Evolutionary conservation across 2,329 filamentous ascomycete genomes (phyloP).

Genomic region (Aspergillus spinulosporus): DNA sequence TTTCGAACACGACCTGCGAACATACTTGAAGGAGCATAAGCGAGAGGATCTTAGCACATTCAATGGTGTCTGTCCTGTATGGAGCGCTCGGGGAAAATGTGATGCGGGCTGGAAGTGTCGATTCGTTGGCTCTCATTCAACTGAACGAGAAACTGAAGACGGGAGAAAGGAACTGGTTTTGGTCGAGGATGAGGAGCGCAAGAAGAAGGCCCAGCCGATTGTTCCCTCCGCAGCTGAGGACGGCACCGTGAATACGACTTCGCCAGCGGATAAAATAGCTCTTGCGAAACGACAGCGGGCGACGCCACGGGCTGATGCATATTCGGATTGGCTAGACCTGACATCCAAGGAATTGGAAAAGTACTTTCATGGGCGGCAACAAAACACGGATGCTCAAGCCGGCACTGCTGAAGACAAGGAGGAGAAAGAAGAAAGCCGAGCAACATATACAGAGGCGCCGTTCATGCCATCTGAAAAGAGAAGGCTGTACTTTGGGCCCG

Average conservation of each 20-base stretch:
- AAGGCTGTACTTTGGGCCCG: constrained; percentile 85
- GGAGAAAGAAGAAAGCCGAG: constrained; percentile 65
- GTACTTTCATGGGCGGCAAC: constrained; percentile 50
- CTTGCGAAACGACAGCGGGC: constrained; percentile 71
- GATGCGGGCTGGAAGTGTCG: constrained; percentile 91
- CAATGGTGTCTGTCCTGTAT: constrained; percentile 77
- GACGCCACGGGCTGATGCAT: constrained; percentile 72
- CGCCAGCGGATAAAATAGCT: constrained; percentile 68
- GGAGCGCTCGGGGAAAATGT: constrained; percentile 72
- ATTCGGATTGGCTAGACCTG: constrained; percentile 74
- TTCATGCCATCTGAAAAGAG: constrained; percentile 92
- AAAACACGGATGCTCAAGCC: constrained; percentile 34
- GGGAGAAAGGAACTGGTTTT: constrained; percentile 80
- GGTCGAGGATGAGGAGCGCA: constrained; percentile 56
- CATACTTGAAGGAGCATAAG: constrained; percentile 80
- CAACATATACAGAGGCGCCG: constrained; percentile 80
- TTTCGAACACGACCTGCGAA: constrained; percentile 78
- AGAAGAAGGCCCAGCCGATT: constrained; percentile 38
- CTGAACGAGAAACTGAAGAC: constrained; percentile 74
- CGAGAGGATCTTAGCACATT: constrained; percentile 76
- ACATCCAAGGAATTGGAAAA: constrained; percentile 54
- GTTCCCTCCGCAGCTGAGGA: constrained; percentile 46
- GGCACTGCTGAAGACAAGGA: constrained; percentile 28
- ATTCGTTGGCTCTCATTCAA: constrained; percentile 82
- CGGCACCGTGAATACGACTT: constrained; percentile 74